Evolutionary conservation across 805 yeast genomes (phyloP).

Genomic region (Candida caryicola): DNA sequence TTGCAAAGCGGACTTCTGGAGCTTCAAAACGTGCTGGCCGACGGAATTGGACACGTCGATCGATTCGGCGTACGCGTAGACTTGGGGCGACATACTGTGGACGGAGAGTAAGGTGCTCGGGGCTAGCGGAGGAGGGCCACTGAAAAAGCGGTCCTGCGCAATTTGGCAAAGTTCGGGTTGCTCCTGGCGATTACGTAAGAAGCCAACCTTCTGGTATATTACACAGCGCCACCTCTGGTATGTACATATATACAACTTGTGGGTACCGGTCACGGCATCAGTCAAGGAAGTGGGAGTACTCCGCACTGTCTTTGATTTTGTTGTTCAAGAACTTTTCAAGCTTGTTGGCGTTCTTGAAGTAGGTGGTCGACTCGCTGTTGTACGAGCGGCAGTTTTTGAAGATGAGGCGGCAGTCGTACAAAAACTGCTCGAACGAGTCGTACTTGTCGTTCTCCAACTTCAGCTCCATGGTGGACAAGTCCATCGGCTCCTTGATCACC

Average conservation of each 20-base stretch:
- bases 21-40: slow-evolving; percentile 57
- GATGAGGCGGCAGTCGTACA: slow-evolving; percentile 81
- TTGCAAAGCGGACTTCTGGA: slow-evolving; percentile 61
- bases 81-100: slow-evolving; percentile 29
- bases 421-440: slow-evolving; percentile 84
- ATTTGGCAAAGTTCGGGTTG: too few species aligned
- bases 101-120: neutral
- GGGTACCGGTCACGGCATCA: slow-evolving; percentile 12
- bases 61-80: slow-evolving; percentile 53
- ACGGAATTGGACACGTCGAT: slow-evolving; percentile 62
- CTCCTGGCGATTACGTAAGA: too few species aligned
- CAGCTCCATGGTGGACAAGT: slow-evolving; percentile 90
- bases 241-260: too few species aligned
- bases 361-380: slow-evolving; percentile 92
- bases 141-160: too few species aligned
- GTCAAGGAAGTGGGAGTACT: slow-evolving; percentile 79
- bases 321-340: slow-evolving; percentile 83
- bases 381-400: slow-evolving; percentile 90
- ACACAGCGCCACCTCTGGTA: too few species aligned
- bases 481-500: slow-evolving; percentile 98
- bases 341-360: slow-evolving; percentile 91
- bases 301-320: slow-evolving; percentile 87
- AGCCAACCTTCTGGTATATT: too few species aligned
- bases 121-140: too few species aligned
- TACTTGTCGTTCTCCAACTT: slow-evolving; percentile 90